phyloP scores from a whole-genome alignment of 2,329 filamentous ascomycete species.

The Clonostachys solani region DNA sequence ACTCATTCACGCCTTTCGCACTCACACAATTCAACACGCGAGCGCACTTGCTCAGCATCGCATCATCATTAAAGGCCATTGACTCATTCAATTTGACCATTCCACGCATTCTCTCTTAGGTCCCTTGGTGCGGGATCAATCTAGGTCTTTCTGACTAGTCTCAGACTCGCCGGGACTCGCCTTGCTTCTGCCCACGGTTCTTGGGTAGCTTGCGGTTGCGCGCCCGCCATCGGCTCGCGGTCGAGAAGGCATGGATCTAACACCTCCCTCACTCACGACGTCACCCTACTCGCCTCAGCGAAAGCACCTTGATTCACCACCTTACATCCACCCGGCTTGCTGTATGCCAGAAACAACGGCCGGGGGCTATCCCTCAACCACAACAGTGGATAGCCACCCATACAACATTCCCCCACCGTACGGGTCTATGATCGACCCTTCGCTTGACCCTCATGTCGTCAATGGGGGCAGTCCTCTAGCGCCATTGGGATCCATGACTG shows the following conservation, averaged over 20 bases:
- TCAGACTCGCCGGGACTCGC: too few species aligned
- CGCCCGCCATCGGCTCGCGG: too few species aligned
- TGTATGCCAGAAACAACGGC: not conserved
- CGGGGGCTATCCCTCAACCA: not conserved
- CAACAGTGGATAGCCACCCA: slow-evolving; percentile 1
- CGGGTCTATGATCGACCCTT: slow-evolving; percentile 29
- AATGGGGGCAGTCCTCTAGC: slow-evolving; percentile 10
- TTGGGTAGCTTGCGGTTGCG: too few species aligned
- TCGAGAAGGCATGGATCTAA: slow-evolving; percentile 9
- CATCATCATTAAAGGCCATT: too few species aligned
- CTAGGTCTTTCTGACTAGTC: too few species aligned
- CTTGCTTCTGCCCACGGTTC: too few species aligned
- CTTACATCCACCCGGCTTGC: not conserved
- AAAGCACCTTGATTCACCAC: slow-evolving; percentile 4
- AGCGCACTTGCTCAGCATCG: too few species aligned
- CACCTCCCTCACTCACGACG: slow-evolving; percentile 11
- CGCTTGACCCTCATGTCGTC: slow-evolving; percentile 28
- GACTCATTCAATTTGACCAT: too few species aligned
- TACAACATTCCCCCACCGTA: slow-evolving; percentile 14
- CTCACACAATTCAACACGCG: too few species aligned
- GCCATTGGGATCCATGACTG: slow-evolving; percentile 30
- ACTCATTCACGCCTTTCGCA: too few species aligned
- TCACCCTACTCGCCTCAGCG: slow-evolving; percentile 10
- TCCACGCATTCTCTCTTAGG: too few species aligned
- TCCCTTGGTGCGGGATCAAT: too few species aligned